Evolutionary conservation across 192 early-diverging fungal species (phyloP).

Genomic region (Jimgerdemannia lactiflua): DNA sequence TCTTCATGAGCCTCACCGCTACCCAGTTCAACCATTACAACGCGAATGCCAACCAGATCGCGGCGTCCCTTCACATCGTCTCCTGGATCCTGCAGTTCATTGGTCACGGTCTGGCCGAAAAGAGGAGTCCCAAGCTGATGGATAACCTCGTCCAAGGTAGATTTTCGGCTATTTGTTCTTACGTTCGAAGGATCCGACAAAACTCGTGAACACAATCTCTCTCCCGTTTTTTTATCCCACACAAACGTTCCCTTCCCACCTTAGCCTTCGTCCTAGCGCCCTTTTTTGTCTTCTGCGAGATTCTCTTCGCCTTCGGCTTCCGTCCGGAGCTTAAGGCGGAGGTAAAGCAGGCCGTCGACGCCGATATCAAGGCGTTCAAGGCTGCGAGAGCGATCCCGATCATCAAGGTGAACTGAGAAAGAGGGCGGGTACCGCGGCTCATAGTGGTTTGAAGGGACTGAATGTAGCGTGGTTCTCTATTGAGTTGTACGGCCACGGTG

Average conservation of each 20-base stretch:
- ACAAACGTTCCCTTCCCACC: not conserved
- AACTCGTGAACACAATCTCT: no score
- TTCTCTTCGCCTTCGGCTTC: conserved; percentile 81
- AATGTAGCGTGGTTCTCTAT: no score
- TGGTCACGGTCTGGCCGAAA: conserved; percentile 86
- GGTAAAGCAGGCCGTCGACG: conserved; percentile 53
- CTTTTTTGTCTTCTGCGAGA: conserved; percentile 90
- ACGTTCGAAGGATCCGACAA: not conserved
- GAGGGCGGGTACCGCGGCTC: no score
- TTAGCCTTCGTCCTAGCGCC: conserved; percentile 88
- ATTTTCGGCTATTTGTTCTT: not conserved
- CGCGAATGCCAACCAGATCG: conserved; percentile 48
- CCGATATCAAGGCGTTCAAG: conserved; percentile 48
- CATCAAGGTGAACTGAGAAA: not conserved
- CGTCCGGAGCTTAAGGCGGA: conserved; percentile 63
- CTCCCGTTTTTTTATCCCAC: not conserved
- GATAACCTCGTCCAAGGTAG: conserved; percentile 84
- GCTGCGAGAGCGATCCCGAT: conserved; percentile 18
- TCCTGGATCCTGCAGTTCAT: conserved; percentile 91
- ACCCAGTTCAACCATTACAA: conserved; percentile 53
- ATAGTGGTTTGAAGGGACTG: no score
- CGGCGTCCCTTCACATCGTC: conserved; percentile 58
- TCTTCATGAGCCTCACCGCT: conserved; percentile 58
- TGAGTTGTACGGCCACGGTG: no score
- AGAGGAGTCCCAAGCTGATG: conserved; percentile 80